phyloP scores from a whole-genome alignment of 257 asterid genomes.

The Nicotiana benthamiana region DNA sequence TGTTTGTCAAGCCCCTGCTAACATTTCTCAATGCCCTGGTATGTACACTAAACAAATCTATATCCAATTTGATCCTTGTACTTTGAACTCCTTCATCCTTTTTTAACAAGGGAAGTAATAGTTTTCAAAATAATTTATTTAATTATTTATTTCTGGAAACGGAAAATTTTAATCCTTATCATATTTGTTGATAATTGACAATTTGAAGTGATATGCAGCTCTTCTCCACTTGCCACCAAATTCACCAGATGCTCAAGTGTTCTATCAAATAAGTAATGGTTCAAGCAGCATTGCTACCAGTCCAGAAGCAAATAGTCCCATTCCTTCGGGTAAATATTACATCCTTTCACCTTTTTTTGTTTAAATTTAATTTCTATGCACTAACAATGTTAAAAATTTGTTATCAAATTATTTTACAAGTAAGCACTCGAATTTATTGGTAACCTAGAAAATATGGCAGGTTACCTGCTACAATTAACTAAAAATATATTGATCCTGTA shows the following conservation, averaged over 20 bases:
- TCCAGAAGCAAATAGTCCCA: constrained; percentile 19
- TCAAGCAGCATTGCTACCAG: constrained; percentile 14
- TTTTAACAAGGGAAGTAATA: no score
- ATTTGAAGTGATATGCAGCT: constrained; percentile 31
- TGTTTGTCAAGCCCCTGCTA: constrained; percentile 58
- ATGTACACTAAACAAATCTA: background rate
- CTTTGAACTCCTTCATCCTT: no score
- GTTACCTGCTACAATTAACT: no score
- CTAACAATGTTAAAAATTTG: no score
- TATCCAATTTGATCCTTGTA: no score
- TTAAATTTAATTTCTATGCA: no score
- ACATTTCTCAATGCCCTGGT: constrained; percentile 74
- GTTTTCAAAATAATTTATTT: background rate
- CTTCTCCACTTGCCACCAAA: constrained; percentile 66
- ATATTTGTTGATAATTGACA: background rate
- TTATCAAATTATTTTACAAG: no score
- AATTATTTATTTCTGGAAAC: background rate
- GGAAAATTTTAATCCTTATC: background rate
- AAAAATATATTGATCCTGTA: no score
- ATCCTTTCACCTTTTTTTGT: no score
- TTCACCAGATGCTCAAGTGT: constrained; percentile 73
- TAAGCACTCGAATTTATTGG: no score
- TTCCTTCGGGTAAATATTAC: no score
- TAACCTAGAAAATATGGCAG: no score
- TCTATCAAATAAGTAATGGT: constrained; percentile 36